Evolutionary conservation across 2,329 filamentous ascomycete genomes (phyloP), one percentile per base, ranked within the genome.

Genomic region (Alternaria sp.): DNA sequence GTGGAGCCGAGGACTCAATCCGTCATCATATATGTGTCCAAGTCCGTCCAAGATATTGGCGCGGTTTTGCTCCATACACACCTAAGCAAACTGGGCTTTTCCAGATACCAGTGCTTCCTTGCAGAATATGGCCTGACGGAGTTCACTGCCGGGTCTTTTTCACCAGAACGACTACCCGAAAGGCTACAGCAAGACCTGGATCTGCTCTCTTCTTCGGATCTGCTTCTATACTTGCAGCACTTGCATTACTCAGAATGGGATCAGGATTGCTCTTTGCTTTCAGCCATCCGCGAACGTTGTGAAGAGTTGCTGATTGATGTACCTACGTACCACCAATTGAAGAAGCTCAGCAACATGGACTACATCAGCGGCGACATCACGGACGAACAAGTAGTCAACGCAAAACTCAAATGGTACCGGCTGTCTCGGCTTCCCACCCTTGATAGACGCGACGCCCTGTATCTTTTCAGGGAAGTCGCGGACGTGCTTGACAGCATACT

Each of bases 61-160:
- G 66, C 61, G 4, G 68, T 70, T 1, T 54, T 79, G 8, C 60
- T 78, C 11, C 77, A 79, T 55, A 76, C 74, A 5, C 74, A 77
- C 44, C 51, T 79, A n/a, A 77, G 75, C 59, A 73, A 70, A 38
- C 60, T 71, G n/a, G 67, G 64, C 14, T 74, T 78, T 54, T 72
- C 71, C 4, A 67, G 77, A 56, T 78, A 79, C 50, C 73, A 79
- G 27, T 78, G 77, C 57, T 75, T 78, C 50, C 65, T 76, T 8
- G 53, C 70, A 2, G 77, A 79, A 49, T 72, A 72, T 30, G 71
- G 67, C 10, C 54, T 77, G 25, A 48, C 44, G 27, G 65, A 72
- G 30, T 67, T 67, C 40, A 48, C 60, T 25, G 56, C 55, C 20
- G 59, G 60, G 22, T 44, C 53, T 4, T 54, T 44, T 2, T 27